Percentiles rank a stretch among this genome's conserved stretches.
Evolutionary conservation across 257 asterid genomes (phyloP).

Genomic region (Penstemon davidsonii): DNA sequence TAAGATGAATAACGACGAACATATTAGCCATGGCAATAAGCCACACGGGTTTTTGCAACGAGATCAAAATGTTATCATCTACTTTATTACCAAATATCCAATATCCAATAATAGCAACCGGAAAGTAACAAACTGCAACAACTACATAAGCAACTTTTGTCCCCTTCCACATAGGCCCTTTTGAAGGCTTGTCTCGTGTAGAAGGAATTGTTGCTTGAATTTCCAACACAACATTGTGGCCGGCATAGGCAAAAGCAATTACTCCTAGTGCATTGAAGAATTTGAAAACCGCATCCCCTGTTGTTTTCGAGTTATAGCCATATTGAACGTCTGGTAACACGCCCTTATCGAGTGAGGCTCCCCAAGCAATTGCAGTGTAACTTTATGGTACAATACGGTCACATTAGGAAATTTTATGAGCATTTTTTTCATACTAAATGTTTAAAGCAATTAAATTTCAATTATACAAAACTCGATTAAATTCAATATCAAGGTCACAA

Average conservation of each 20-base stretch:
- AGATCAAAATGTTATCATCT: constrained; percentile 16
- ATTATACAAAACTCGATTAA: too few relatives aligned
- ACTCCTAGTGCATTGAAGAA: constrained; percentile 23
- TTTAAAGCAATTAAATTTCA: too few relatives aligned
- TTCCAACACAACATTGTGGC: constrained; percentile 29
- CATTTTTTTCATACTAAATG: too few relatives aligned
- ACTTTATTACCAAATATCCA: constrained; percentile 17
- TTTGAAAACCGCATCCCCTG: not conserved
- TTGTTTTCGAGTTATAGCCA: constrained; percentile 5
- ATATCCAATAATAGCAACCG: constrained; percentile 24
- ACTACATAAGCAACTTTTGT: constrained; percentile 22
- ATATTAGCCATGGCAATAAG: constrained; percentile 30
- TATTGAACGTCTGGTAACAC: constrained; percentile 20
- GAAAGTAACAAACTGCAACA: constrained; percentile 27
- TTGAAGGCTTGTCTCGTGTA: constrained; percentile 23
- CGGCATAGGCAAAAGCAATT: constrained; percentile 21
- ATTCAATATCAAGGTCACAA: too few relatives aligned
- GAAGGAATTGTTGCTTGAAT: constrained; percentile 31
- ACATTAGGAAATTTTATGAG: too few relatives aligned
- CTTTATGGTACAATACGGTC: not conserved
- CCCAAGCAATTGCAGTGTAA: constrained; percentile 29
- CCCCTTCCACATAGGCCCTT: constrained; percentile 27
- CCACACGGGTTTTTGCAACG: constrained; percentile 16
- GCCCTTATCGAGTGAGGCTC: constrained; percentile 27
- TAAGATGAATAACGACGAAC: constrained; percentile 26